Conservation (phyloP, 2,329 filamentous ascomycete genomes). For the Pseudocercospora pini-densiflorae region DNA sequence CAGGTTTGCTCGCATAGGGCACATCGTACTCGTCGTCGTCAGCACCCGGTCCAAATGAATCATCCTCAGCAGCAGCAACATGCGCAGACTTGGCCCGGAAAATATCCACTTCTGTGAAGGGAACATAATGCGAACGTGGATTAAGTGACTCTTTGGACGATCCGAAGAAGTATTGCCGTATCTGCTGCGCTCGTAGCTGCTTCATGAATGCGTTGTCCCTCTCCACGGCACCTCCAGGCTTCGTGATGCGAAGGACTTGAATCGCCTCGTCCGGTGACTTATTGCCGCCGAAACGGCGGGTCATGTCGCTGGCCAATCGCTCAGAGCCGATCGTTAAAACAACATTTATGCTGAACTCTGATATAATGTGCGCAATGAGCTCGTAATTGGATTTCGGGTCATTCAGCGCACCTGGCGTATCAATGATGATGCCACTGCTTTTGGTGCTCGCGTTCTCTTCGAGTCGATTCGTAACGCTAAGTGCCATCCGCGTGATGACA, state of each 20-base stretch:
- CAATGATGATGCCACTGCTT: slow-evolving; percentile 80
- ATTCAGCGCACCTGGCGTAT: slow-evolving; percentile 74
- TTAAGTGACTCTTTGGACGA: slow-evolving; percentile 72
- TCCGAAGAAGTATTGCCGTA: slow-evolving; percentile 95
- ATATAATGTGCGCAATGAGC: slow-evolving; percentile 77
- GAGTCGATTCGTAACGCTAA: slow-evolving; percentile 76
- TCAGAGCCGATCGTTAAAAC: slow-evolving; percentile 83
- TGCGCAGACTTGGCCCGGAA: slow-evolving; percentile 49
- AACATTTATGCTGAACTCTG: slow-evolving; percentile 71
- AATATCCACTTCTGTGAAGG: slow-evolving; percentile 74
- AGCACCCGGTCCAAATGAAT: slow-evolving; percentile 43
- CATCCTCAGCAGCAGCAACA: slow-evolving; percentile 20
- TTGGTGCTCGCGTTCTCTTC: slow-evolving; percentile 74
- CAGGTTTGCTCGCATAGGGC: slow-evolving; percentile 37
- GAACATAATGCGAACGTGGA: slow-evolving; percentile 83
- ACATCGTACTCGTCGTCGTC: slow-evolving; percentile 56
- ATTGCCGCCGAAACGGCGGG: slow-evolving; percentile 65
- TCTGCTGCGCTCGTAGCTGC: slow-evolving; percentile 72
- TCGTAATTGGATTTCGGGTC: slow-evolving; percentile 71
- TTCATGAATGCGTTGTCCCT: slow-evolving; percentile 77
- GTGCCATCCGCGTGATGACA: slow-evolving; percentile 74
- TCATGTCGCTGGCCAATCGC: slow-evolving; percentile 74
- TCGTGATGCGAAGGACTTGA: slow-evolving; percentile 76
- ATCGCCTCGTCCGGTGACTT: slow-evolving; percentile 65
- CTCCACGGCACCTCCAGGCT: slow-evolving; percentile 83